Percentiles rank a stretch among this genome's conserved stretches.
phyloP scores from a whole-genome alignment of 2,329 filamentous ascomycete genomes.

The Colletotrichum agaves region DNA sequence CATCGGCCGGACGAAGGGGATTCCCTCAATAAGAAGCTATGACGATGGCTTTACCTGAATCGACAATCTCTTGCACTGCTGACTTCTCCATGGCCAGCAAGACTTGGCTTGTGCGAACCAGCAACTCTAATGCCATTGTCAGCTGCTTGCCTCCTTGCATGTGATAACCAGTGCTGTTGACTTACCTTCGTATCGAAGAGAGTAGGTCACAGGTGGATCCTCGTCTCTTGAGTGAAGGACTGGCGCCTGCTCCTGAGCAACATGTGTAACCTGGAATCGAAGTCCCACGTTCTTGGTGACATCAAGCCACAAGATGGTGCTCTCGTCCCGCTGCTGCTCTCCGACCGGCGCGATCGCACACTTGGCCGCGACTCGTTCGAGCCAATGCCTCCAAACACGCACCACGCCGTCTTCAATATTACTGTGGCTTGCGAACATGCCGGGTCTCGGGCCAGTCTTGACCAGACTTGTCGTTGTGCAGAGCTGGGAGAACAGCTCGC shows the following conservation, averaged over 20 bases:
- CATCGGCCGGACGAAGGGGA: slow-evolving; percentile 37
- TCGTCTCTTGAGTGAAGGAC: slow-evolving; percentile 68
- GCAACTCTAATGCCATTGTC: slow-evolving; percentile 65
- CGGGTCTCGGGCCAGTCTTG: slow-evolving; percentile 69
- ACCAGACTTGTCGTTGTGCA: slow-evolving; percentile 76
- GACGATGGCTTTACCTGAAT: slow-evolving; percentile 74
- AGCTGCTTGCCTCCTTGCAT: slow-evolving; percentile 14
- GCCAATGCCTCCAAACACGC: slow-evolving; percentile 79
- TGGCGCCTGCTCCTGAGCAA: slow-evolving; percentile 55
- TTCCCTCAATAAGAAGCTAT: slow-evolving; percentile 60
- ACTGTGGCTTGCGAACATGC: slow-evolving; percentile 72
- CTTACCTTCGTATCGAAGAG: slow-evolving; percentile 77
- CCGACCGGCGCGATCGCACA: slow-evolving; percentile 44
- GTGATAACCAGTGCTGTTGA: background rate
- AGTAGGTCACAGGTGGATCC: slow-evolving; percentile 75
- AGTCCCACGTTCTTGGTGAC: slow-evolving; percentile 72
- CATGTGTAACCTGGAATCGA: slow-evolving; percentile 67
- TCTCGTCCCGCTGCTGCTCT: slow-evolving; percentile 36
- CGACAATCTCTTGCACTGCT: slow-evolving; percentile 66
- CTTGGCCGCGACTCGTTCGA: slow-evolving; percentile 64
- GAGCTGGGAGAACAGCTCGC: slow-evolving; percentile 80
- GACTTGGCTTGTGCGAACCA: slow-evolving; percentile 72
- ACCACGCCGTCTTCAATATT: slow-evolving; percentile 75
- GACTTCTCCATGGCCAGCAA: slow-evolving; percentile 74
- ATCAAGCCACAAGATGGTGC: slow-evolving; percentile 74